These are phyloP conservation scores for Lecanosticta acicola DNA, from an alignment of 2,329 filamentous ascomycete genomes.

Conservation along the genomic window DNA sequence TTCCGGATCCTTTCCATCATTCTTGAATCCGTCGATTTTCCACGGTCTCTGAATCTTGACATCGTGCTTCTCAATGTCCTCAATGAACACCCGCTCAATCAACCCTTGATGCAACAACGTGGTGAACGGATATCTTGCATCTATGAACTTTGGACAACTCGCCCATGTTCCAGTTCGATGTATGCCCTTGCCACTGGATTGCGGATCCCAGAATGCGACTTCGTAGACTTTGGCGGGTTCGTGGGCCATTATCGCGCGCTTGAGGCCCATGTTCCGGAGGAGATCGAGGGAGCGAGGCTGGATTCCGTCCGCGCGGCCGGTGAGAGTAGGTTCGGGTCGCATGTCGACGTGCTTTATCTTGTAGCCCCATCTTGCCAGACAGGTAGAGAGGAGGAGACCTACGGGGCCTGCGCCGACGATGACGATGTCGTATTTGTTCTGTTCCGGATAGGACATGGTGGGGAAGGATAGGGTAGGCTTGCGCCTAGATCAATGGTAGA, in stretches of 20 bases:
- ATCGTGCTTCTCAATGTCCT: constrained; percentile 56
- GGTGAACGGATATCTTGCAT: constrained; percentile 59
- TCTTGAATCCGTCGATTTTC: constrained; percentile 57
- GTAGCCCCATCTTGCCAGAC: constrained; percentile 87
- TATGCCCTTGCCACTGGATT: constrained; percentile 48
- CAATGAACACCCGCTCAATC: constrained; percentile 58
- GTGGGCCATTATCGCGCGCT: constrained; percentile 79
- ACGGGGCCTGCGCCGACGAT: constrained; percentile 87
- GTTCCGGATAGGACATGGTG: neutral
- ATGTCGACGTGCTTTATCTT: constrained; percentile 94
- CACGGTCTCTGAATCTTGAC: constrained; percentile 54
- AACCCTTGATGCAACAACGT: constrained; percentile 58
- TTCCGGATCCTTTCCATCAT: constrained; percentile 54
- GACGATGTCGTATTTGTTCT: constrained; percentile 61
- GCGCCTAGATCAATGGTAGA: neutral
- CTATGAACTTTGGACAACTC: constrained; percentile 77
- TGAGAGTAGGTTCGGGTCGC: constrained; percentile 74
- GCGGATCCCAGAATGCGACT: constrained; percentile 61
- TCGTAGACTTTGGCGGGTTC: constrained; percentile 80
- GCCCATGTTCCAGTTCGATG: constrained; percentile 66
- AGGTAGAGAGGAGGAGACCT: constrained; percentile 80
- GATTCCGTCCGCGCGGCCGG: constrained; percentile 84
- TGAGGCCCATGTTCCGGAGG: constrained; percentile 82
- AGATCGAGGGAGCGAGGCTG: constrained; percentile 85
- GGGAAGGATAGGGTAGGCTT: neutral